These are phyloP conservation scores for Sicyos edulis DNA, from an alignment of 306 rosid species.

Conservation along the genomic window DNA sequence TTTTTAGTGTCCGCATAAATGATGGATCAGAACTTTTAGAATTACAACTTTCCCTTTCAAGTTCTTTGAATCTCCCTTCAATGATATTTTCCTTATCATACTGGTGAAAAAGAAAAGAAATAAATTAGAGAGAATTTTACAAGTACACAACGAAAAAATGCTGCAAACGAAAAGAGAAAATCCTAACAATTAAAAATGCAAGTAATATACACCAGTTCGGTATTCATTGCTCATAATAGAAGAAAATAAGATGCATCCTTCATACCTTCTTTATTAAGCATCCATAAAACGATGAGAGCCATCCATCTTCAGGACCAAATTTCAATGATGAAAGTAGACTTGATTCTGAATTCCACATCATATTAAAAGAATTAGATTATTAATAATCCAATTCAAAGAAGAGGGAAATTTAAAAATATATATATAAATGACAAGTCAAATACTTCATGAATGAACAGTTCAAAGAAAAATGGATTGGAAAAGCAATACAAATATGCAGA, in stretches of 20 bases:
- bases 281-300: slow-evolving; percentile 89
- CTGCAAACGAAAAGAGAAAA: background rate
- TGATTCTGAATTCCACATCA: slow-evolving; percentile 50
- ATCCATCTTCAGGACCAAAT: slow-evolving; percentile 82
- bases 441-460: background rate
- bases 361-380: slow-evolving; percentile 14
- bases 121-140: slow-evolving; percentile 19
- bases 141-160: slow-evolving; percentile 4
- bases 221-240: slow-evolving; percentile 19
- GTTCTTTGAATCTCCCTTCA: slow-evolving; percentile 76
- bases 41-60: slow-evolving; percentile 66
- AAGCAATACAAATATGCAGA: background rate
- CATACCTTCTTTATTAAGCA: slow-evolving; percentile 86
- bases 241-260: slow-evolving; percentile 18
- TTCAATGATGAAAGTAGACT: slow-evolving; percentile 74
- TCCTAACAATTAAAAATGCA: background rate
- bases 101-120: slow-evolving; percentile 37
- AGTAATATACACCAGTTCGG: background rate
- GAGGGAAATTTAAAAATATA: background rate
- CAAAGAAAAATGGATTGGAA: background rate
- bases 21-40: slow-evolving; percentile 55
- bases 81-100: slow-evolving; percentile 74
- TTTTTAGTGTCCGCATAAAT: slow-evolving; percentile 53
- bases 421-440: background rate
- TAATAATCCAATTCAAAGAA: background rate